Conservation (phyloP, 1,284 basidiomycete species). For the Moesziomyces globuligerus region DNA sequence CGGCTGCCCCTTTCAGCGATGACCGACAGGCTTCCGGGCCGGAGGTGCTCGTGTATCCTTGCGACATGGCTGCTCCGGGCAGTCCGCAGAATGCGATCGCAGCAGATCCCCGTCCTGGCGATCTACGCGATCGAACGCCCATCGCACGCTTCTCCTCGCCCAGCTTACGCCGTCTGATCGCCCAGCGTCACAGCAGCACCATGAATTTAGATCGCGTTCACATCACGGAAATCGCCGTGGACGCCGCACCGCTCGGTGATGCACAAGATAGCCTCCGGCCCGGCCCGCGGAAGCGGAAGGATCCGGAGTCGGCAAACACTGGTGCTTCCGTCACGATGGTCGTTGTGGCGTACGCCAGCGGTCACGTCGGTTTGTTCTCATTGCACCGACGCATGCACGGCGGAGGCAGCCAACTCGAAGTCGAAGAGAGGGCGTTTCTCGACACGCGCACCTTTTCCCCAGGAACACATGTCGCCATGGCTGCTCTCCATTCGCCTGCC, state of each 20-base stretch:
- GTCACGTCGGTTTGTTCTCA: constrained; percentile 59
- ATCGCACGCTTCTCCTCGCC: constrained; percentile 12
- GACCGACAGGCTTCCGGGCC: neutral
- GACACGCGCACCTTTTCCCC: neutral
- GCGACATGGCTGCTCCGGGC: neutral
- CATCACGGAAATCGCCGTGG: constrained; percentile 36
- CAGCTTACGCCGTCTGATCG: constrained; percentile 2
- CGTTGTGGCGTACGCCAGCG: constrained; percentile 58
- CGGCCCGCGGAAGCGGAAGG: constrained; percentile 13
- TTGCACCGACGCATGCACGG: constrained; percentile 11
- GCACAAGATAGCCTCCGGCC: too few relatives aligned
- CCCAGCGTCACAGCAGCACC: neutral
- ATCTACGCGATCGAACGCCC: constrained; percentile 11
- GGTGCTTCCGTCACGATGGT: constrained; percentile 11
- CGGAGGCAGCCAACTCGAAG: neutral
- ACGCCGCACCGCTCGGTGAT: constrained; percentile 2
- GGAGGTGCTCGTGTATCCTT: constrained; percentile 17
- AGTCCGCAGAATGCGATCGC: neutral
- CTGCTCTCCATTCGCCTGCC: constrained; percentile 51
- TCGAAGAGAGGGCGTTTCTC: constrained; percentile 18
- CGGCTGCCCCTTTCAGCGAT: neutral
- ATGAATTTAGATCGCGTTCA: neutral
- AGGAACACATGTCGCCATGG: constrained; percentile 20
- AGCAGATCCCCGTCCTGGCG: constrained; percentile 5
- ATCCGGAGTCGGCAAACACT: too few relatives aligned